Percentiles rank a stretch among this genome's conserved stretches.
Conservation (phyloP, 768 basidiomycete genomes). For the Amanita jacksonii region DNA sequence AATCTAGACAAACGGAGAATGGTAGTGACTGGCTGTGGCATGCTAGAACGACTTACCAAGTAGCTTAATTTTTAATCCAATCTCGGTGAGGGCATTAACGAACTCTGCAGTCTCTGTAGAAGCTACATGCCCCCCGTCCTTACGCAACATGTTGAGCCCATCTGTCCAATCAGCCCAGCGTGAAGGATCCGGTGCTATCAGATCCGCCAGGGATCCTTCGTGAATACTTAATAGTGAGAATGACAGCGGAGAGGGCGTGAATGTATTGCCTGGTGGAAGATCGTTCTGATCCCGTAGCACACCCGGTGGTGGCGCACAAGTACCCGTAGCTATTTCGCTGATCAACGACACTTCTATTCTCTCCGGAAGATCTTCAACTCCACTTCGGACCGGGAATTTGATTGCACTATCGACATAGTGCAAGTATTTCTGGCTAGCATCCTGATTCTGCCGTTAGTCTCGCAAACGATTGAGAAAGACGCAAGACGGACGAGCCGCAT, state of each 20-base stretch:
- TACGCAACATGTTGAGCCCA: slow-evolving; percentile 78
- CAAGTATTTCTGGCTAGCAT: slow-evolving; percentile 68
- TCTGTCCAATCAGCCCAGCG: slow-evolving; percentile 94
- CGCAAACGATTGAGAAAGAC: not conserved
- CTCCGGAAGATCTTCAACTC: slow-evolving; percentile 82
- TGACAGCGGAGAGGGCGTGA: slow-evolving; percentile 56
- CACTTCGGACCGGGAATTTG: slow-evolving; percentile 71
- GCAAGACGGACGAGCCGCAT: slow-evolving; percentile 60
- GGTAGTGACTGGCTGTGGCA: not conserved
- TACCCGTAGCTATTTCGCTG: slow-evolving; percentile 70
- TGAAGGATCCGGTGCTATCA: slow-evolving; percentile 67
- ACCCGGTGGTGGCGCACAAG: slow-evolving; percentile 60
- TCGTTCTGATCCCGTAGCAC: slow-evolving; percentile 53
- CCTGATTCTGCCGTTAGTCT: slow-evolving; percentile 33
- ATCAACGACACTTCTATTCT: slow-evolving; percentile 75
- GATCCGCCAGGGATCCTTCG: slow-evolving; percentile 67
- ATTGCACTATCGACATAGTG: slow-evolving; percentile 77
- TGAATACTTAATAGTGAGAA: slow-evolving; percentile 67
- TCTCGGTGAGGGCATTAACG: slow-evolving; percentile 80
- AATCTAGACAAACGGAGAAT: slow-evolving; percentile 35
- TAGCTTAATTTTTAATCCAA: slow-evolving; percentile 86
- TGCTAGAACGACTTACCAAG: slow-evolving; percentile 43
- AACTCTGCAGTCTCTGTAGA: slow-evolving; percentile 83
- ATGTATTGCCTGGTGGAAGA: slow-evolving; percentile 36
- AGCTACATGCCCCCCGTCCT: slow-evolving; percentile 74